Evolutionary conservation across 371 early-diverging fungal genomes (phyloP), one percentile per base, ranked within the genome.

Genomic region (Rhizomucor miehei): DNA sequence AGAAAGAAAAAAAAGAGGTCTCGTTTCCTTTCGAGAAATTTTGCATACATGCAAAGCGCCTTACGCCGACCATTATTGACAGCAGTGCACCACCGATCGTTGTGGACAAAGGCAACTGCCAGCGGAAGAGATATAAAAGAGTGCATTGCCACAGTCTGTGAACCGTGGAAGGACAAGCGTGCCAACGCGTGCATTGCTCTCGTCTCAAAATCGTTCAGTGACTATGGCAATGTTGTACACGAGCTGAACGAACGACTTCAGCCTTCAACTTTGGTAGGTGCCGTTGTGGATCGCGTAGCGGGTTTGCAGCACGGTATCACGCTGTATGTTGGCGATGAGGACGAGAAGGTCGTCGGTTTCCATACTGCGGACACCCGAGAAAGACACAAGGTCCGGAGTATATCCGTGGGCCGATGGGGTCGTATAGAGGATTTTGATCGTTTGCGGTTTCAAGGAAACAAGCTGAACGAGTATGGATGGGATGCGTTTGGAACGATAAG

Each of bases 341-440:
- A 75, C 58, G 60, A 75, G 53, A 37, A 62, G 23, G 55, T 62
- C 16, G 50, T 55, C 8, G 65, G 54, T 6, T 65, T 73, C 24
- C 52, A 45, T 4, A 41, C 72, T 20, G 50, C 58, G 14, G 71
- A 79, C 41, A 58, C 60, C 19, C 40, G 60, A 1, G 66, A 73
- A 23, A 54, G 81, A 39, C 71, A 71, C 40, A 70, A 78, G 25
- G 55, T 80, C 2, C 78, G 82, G 16, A 73, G 59, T 34, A 76
- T 70, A 45, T 73, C 78, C 1, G 82, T 81, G 0, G 84, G 84
- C 3, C 73, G 80, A 19, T 84, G 84, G 84, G 84, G 82, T 6
- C 75, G 77, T 14, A 67, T 60, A 3, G 67, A 73, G 9, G 68
- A 75, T 19, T 62, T 56, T 19, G 55, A 59, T 16, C 35, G 76